Evolutionary conservation across 768 basidiomycete genomes (phyloP).

Genomic region (Russula foetens): DNA sequence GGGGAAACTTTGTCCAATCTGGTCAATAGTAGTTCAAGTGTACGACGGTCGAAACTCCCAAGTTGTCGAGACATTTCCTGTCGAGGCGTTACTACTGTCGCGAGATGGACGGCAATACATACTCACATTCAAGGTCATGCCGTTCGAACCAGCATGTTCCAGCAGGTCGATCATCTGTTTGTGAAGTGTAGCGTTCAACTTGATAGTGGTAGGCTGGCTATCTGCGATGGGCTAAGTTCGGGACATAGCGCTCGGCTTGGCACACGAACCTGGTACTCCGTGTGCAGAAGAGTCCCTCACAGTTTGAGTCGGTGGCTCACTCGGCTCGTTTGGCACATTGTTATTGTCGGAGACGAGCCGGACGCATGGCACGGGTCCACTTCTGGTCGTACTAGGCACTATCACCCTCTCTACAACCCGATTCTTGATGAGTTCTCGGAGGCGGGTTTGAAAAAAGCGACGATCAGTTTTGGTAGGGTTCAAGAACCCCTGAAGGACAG

Average conservation of each 20-base stretch:
- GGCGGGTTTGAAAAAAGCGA: conserved; percentile 71
- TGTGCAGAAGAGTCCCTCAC: conserved; percentile 13
- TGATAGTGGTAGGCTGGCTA: conserved; percentile 28
- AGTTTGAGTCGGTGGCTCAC: conserved; percentile 12
- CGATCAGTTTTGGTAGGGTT: conserved; percentile 71
- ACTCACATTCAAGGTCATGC: conserved; percentile 65
- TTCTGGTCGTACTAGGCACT: conserved; percentile 50
- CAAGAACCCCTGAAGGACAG: conserved; percentile 52
- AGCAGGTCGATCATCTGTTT: conserved; percentile 72
- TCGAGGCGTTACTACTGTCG: neutral
- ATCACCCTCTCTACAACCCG: conserved; percentile 68
- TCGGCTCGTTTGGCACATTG: conserved; percentile 16
- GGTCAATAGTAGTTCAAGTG: conserved; percentile 70
- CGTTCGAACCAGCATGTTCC: conserved; percentile 55
- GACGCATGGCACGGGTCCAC: conserved; percentile 53
- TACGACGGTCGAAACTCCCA: conserved; percentile 69
- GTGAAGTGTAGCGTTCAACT: conserved; percentile 61
- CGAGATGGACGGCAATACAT: neutral
- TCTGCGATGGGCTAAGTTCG: neutral
- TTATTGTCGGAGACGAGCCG: conserved; percentile 46
- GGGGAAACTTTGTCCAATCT: conserved; percentile 56
- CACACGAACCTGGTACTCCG: conserved; percentile 27
- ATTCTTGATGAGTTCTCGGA: conserved; percentile 65
- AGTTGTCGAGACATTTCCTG: conserved; percentile 60
- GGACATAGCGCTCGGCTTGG: neutral